Conservation (phyloP, 371 early-diverging fungal species). For the Sporodiniella umbellata region DNA sequence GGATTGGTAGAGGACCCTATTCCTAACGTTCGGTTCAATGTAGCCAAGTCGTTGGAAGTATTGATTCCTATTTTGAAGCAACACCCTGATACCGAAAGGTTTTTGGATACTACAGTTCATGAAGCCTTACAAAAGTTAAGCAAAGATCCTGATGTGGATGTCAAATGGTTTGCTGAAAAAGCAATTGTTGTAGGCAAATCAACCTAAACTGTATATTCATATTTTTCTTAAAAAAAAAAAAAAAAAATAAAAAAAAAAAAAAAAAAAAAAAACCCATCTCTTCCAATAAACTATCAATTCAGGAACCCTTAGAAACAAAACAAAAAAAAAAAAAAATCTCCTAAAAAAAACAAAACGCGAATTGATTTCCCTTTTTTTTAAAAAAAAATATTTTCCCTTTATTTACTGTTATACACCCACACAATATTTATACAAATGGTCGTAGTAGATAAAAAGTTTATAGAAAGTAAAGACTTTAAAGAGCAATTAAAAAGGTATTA, state of each 20-base stretch:
- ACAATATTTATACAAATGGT: too few species aligned
- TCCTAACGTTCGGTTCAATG: conserved; percentile 98
- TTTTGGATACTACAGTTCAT: conserved; percentile 68
- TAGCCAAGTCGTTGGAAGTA: conserved; percentile 90
- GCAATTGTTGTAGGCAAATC: conserved; percentile 61
- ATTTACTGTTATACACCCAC: too few species aligned
- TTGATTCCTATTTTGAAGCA: conserved; percentile 77
- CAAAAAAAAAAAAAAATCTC: too few species aligned
- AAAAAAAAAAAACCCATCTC: too few species aligned
- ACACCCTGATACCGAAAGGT: conserved; percentile 52
- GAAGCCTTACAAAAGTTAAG: conserved; percentile 78
- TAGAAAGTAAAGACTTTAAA: conserved; percentile 1
- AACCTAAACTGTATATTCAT: too few species aligned
- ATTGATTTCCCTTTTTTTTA: too few species aligned
- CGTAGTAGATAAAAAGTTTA: neutral
- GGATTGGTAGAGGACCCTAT: conserved; percentile 88
- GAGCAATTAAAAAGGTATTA: neutral
- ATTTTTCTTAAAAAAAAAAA: too few species aligned
- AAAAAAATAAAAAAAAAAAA: too few species aligned
- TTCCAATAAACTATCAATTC: too few species aligned
- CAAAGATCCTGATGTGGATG: conserved; percentile 90
- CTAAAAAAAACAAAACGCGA: too few species aligned
- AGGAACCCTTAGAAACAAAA: too few species aligned
- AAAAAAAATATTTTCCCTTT: too few species aligned
- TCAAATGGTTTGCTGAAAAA: conserved; percentile 86